Percentiles rank a stretch among this genome's conserved stretches.
Conservation (phyloP, 176 grass and related monocot genomes). For the Tillandsia fasciculata region DNA sequence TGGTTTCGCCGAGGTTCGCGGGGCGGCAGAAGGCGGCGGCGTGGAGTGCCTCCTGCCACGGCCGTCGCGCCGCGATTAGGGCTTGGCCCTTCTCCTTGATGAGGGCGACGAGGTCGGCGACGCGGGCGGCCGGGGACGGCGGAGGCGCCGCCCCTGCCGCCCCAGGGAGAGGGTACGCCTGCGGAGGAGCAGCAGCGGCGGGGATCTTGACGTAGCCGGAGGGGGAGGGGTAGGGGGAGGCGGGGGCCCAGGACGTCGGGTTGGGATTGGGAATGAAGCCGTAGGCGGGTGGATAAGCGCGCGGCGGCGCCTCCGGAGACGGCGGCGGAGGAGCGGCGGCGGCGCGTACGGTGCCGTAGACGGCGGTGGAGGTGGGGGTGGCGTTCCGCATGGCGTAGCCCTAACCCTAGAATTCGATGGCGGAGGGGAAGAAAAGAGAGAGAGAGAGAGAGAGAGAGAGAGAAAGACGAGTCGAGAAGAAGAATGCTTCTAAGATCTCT, state of each 20-base stretch:
- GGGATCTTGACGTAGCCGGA: slow-evolving; percentile 17
- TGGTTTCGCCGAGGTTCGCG: slow-evolving; percentile 36
- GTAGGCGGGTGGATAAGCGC: background rate
- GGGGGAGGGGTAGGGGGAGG: background rate
- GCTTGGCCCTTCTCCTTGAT: slow-evolving; percentile 68
- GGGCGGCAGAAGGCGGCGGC: slow-evolving; percentile 54
- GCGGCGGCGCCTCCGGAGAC: background rate
- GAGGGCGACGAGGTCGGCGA: slow-evolving; percentile 45
- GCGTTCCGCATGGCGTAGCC: slow-evolving; percentile 27
- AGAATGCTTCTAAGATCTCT: too few species aligned
- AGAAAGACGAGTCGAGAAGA: background rate
- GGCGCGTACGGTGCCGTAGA: slow-evolving; percentile 7
- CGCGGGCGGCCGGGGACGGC: slow-evolving; percentile 33
- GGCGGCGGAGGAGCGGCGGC: background rate
- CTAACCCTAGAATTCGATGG: background rate
- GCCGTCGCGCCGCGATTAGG: slow-evolving; percentile 53
- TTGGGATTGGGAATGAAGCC: slow-evolving; percentile 8
- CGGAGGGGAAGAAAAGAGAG: slow-evolving; percentile 10
- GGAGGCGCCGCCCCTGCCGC: slow-evolving; percentile 26
- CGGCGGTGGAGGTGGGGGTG: background rate
- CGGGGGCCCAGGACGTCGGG: slow-evolving; percentile 37
- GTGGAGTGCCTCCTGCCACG: slow-evolving; percentile 71
- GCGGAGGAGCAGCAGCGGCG: background rate
- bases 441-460: background rate
- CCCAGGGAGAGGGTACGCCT: slow-evolving; percentile 4